These are phyloP conservation scores for Acacia acuminata DNA, from an alignment of 306 rosid genomes.

Conservation along the genomic window DNA sequence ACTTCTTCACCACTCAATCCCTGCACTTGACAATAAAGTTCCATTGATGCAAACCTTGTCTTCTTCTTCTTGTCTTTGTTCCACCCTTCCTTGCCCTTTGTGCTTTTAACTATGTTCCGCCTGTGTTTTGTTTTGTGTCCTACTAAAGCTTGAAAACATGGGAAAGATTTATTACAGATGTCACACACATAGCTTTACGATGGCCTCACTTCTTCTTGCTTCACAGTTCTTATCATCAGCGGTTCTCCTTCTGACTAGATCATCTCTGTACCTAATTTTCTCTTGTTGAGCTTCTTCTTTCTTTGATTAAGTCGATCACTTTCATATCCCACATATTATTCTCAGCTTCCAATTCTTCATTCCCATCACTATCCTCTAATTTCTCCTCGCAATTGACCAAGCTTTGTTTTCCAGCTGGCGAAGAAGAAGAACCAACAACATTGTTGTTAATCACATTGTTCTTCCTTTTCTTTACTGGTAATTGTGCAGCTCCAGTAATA, in stretches of 20 bases:
- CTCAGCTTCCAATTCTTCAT: neutral
- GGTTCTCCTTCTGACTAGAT: neutral
- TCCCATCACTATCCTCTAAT: neutral
- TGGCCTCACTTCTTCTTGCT: neutral
- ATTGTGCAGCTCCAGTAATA: too few species aligned
- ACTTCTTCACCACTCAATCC: neutral
- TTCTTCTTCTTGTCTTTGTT: neutral
- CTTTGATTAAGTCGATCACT: neutral
- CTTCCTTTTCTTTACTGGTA: neutral
- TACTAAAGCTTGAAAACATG: constrained; percentile 40
- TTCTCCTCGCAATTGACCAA: neutral
- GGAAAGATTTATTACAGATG: constrained; percentile 24
- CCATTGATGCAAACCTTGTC: neutral
- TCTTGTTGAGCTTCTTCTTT: neutral
- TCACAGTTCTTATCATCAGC: neutral
- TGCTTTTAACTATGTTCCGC: neutral
- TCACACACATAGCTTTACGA: constrained; percentile 14
- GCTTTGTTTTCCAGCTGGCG: neutral
- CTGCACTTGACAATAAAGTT: neutral
- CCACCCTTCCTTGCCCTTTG: neutral
- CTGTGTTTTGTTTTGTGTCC: constrained; percentile 47
- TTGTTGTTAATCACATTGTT: neutral
- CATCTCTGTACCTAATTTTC: neutral
- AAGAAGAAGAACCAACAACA: neutral
- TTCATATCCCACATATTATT: neutral